Evolutionary conservation across 1,139 yeast species (phyloP).

Genomic region (Pichia sp.): DNA sequence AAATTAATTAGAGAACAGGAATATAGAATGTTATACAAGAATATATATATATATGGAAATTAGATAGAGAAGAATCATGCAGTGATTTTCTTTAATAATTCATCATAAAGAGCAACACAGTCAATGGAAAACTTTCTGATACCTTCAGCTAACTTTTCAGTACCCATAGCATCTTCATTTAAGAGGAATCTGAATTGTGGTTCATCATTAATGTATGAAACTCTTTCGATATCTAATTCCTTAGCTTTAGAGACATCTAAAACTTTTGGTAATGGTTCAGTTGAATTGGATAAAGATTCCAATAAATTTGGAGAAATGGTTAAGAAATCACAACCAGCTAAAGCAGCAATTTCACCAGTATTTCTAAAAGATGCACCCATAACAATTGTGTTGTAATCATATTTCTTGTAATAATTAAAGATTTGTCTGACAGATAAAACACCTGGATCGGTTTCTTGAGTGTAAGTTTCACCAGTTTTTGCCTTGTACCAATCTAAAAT

Average conservation of each 20-base stretch:
- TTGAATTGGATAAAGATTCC: constrained; percentile 80
- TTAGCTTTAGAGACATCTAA: constrained; percentile 57
- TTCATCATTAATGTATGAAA: constrained; percentile 78
- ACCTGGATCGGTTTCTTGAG: constrained; percentile 89
- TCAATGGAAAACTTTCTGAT: constrained; percentile 96
- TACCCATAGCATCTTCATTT: constrained; percentile 98
- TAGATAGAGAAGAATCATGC: constrained; percentile 29
- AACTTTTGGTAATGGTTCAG: constrained; percentile 70
- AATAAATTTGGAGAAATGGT: constrained; percentile 92
- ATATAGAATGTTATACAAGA: background rate
- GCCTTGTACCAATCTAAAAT: constrained; percentile 99
- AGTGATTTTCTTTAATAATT: constrained; percentile 64
- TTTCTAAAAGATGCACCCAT: constrained; percentile 99
- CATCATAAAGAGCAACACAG: constrained; percentile 73
- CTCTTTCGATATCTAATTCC: constrained; percentile 57
- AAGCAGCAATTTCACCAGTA: constrained; percentile 89
- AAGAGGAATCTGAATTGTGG: constrained; percentile 82
- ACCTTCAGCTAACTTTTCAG: constrained; percentile 97
- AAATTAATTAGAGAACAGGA: too few relatives aligned
- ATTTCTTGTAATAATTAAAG: constrained; percentile 97
- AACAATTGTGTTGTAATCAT: constrained; percentile 91
- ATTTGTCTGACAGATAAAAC: constrained; percentile 81
- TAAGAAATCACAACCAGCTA: constrained; percentile 95
- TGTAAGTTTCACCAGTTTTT: constrained; percentile 81
- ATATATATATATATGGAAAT: constrained; percentile 2